These are phyloP conservation scores for Myriosclerotinia curreyana DNA, from an alignment of 2,329 filamentous ascomycete species.

Conservation along the genomic window DNA sequence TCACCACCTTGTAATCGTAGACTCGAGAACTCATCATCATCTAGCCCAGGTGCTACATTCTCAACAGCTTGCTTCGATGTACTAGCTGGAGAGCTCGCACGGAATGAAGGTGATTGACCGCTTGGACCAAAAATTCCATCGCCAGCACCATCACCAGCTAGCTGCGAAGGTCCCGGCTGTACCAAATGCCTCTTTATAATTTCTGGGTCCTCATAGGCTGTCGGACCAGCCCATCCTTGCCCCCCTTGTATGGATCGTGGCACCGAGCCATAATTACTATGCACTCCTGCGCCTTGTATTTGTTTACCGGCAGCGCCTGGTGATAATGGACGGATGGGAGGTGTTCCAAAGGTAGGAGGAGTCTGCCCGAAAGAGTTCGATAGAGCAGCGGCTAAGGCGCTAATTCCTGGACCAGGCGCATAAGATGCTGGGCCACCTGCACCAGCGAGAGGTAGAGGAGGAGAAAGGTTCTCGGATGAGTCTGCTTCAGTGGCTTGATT, in stretches of 20 bases:
- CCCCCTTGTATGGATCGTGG: constrained; percentile 47
- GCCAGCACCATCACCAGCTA: constrained; percentile 25
- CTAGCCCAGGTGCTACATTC: constrained; percentile 41
- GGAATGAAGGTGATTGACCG: constrained; percentile 41
- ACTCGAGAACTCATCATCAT: constrained; percentile 87
- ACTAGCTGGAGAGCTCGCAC: constrained; percentile 39
- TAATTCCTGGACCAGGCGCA: constrained; percentile 75
- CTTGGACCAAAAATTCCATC: constrained; percentile 30
- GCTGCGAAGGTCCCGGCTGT: constrained; percentile 57
- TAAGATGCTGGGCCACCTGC: constrained; percentile 52
- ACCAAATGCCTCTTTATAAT: constrained; percentile 88
- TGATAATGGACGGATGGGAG: constrained; percentile 56
- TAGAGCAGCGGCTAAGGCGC: constrained; percentile 84
- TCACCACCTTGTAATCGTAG: constrained; percentile 90
- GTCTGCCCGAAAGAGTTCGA: constrained; percentile 69
- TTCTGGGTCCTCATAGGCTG: constrained; percentile 81
- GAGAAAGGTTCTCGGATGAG: constrained; percentile 50
- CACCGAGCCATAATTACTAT: constrained; percentile 79
- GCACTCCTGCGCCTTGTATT: constrained; percentile 45
- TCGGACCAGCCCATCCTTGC: constrained; percentile 47
- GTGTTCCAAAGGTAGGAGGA: constrained; percentile 67
- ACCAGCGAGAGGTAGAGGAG: constrained; percentile 55
- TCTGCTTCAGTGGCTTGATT: constrained; percentile 42
- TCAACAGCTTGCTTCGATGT: constrained; percentile 38
- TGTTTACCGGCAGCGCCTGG: constrained; percentile 50